Base-by-base conservation (phyloP, 2,329 filamentous ascomycete species). In the Leptodontidium sp. region DNA sequence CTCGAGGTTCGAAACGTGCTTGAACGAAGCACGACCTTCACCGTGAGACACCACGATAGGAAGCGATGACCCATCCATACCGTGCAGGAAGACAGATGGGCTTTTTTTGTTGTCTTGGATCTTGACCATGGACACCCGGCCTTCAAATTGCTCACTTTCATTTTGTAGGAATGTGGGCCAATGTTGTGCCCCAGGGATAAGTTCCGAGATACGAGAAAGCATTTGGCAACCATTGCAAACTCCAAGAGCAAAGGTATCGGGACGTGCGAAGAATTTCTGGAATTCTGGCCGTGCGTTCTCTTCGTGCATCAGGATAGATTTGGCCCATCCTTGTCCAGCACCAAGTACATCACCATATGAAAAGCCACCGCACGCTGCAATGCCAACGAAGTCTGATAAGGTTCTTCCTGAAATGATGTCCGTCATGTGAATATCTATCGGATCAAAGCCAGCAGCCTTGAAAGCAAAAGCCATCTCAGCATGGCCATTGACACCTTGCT, bases 391-490 rank as follows among this genome's bases (percentile, higher is more conserved):
- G 71, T 90, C 90, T 50, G 90, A 86, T 9, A 99, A 89, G 0
- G 93, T 94, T 70, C 93, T 89, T 17, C 92, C 91, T 12, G 88
- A 89, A 29, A 93, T 89, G 66, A 98, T 90, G 76, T 98, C 95
- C 3, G 92, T 96, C 96, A 99, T 98, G 85, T 98, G 95, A 1
- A 98, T 91, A 77, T 99, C 95, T 58, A 98, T 88, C 15, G 94
- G 89, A 61, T 94, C 91, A 82, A 98, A 98, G 47, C 95, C 95
- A 53, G 96, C 95, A 45, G 90, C 90, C 73, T 91, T 90, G 86
- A 98, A 98, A 61, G 94, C 94, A 77, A 97, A 98, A 0, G 96
- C 96, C 93, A 99, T 97, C 80, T 99, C 96, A n/a, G 93, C 90
- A 76, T 98, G 89, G 52, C 94, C 93, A 82, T 99, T 98, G 74